Conservation (phyloP, 306 rosid genomes). For the Amphicarpaea edgeworthii region DNA sequence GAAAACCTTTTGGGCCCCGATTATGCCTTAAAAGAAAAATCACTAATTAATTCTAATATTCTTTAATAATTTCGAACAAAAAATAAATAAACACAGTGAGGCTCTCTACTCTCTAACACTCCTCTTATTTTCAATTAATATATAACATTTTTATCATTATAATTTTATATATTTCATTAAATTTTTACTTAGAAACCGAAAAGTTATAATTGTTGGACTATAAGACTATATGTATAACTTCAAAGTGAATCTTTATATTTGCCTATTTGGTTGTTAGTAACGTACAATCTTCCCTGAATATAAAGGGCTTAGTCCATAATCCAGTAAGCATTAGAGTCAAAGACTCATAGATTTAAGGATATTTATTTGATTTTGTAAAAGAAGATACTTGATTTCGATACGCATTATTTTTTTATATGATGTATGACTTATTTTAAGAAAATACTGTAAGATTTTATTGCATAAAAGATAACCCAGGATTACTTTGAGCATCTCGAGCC, state of each 20-base stretch:
- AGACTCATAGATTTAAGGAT: background rate
- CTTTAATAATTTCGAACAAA: background rate
- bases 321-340: background rate
- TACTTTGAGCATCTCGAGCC: background rate
- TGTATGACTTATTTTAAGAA: constrained; percentile 16
- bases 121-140: background rate
- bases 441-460: background rate
- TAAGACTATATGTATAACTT: background rate
- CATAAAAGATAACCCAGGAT: background rate
- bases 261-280: background rate
- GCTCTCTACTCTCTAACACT: too few species aligned
- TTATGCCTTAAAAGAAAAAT: too few species aligned
- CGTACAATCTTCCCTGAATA: background rate
- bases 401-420: background rate
- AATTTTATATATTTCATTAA: background rate
- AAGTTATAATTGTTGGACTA: background rate
- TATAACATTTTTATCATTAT: background rate
- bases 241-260: background rate
- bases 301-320: background rate
- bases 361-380: too few species aligned
- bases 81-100: background rate
- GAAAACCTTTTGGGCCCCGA: too few species aligned
- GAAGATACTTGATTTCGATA: background rate
- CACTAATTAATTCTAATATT: background rate
- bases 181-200: background rate